Percentiles rank a stretch among this genome's conserved stretches.
Evolutionary conservation across 2,329 filamentous ascomycete species (phyloP).

Genomic region (Penicillium sp.): DNA sequence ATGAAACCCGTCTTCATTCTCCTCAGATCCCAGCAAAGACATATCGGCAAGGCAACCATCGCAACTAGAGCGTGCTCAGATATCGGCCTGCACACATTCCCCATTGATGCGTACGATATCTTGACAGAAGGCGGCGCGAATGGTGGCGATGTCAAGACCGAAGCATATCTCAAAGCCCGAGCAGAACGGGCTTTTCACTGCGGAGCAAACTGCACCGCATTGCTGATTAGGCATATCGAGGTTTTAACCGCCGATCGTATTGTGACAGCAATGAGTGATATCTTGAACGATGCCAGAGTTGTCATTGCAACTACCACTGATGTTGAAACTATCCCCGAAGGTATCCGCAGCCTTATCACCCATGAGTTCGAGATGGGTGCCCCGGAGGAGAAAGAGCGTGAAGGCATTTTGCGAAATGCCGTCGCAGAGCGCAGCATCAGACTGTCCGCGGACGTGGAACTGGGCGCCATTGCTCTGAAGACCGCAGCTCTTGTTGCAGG

Average conservation of each 20-base stretch:
- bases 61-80: constrained; percentile 77
- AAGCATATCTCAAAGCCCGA: constrained; percentile 81
- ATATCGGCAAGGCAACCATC: constrained; percentile 85
- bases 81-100: constrained; percentile 84
- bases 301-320: constrained; percentile 93
- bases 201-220: constrained; percentile 74
- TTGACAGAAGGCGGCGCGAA: constrained; percentile 85
- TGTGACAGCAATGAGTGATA: constrained; percentile 76
- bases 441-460: constrained; percentile 79
- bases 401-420: constrained; percentile 78
- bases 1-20: constrained; percentile 87
- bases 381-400: constrained; percentile 87
- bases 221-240: constrained; percentile 88
- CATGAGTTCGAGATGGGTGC: constrained; percentile 93
- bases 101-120: constrained; percentile 89
- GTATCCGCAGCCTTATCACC: constrained; percentile 84
- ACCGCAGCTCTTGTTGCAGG: constrained; percentile 93
- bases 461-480: constrained; percentile 83
- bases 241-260: constrained; percentile 89
- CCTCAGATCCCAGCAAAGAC: constrained; percentile 84
- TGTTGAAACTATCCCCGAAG: constrained; percentile 89
- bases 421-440: constrained; percentile 72
- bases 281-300: constrained; percentile 75
- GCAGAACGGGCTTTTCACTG: constrained; percentile 87
- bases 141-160: constrained; percentile 88